These are phyloP conservation scores for Protomyces arabidopsidicola DNA, from an alignment of 1,139 yeast species.

Conservation along the genomic window DNA sequence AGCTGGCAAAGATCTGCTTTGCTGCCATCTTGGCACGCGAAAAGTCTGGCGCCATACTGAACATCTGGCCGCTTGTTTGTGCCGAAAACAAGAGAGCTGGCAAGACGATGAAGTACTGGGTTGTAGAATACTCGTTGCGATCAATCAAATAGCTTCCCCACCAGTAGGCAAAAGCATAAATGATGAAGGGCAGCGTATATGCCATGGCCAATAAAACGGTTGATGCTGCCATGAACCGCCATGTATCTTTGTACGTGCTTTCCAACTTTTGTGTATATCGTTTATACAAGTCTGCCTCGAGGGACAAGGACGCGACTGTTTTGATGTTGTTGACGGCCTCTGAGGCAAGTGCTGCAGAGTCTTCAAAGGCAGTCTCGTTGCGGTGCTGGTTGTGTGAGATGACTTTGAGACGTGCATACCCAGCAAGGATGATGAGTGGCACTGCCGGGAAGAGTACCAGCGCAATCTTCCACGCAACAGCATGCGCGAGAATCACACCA, in stretches of 20 bases:
- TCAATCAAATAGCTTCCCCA: constrained; percentile 34
- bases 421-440: constrained; percentile 59
- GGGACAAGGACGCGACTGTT: constrained; percentile 53
- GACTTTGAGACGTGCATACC: constrained; percentile 76
- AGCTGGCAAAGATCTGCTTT: constrained; percentile 40
- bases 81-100: constrained; percentile 43
- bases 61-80: constrained; percentile 47
- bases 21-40: constrained; percentile 58
- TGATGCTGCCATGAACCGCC: background rate
- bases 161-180: constrained; percentile 36
- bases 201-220: constrained; percentile 33
- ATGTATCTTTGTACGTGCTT: constrained; percentile 43
- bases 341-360: constrained; percentile 50
- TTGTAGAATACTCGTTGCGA: constrained; percentile 30
- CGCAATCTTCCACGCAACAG: constrained; percentile 62
- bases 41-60: constrained; percentile 49
- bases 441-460: constrained; percentile 52
- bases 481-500: constrained; percentile 51
- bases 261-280: constrained; percentile 51
- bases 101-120: constrained; percentile 47
- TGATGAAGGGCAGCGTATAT: constrained; percentile 34
- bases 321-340: constrained; percentile 47
- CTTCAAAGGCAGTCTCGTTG: constrained; percentile 44
- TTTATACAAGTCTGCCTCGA: constrained; percentile 50
- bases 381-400: constrained; percentile 62